These are phyloP conservation scores for Leucogyrophana mollusca DNA, from an alignment of 768 basidiomycete genomes.

Conservation along the genomic window DNA sequence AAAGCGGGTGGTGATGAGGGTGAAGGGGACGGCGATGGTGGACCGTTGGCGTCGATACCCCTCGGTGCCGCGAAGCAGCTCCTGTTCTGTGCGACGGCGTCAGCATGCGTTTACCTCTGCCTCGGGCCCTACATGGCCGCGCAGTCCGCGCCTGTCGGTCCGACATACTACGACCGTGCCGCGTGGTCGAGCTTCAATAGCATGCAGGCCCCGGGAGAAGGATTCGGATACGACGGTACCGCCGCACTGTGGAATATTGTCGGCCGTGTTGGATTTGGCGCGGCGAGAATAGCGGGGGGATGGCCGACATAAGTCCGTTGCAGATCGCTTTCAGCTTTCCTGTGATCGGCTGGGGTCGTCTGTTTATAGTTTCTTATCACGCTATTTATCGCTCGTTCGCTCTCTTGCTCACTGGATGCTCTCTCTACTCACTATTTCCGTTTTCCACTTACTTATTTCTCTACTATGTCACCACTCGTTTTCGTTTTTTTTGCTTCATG, in stretches of 20 bases:
- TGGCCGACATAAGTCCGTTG: slow-evolving; percentile 60
- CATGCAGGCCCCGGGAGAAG: slow-evolving; percentile 68
- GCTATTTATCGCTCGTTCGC: slow-evolving; percentile 14
- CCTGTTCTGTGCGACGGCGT: slow-evolving; percentile 59
- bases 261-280: slow-evolving; percentile 71
- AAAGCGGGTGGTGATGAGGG: slow-evolving; percentile 29
- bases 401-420: neutral
- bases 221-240: slow-evolving; percentile 60
- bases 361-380: slow-evolving; percentile 19
- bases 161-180: slow-evolving; percentile 72
- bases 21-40: slow-evolving; percentile 13
- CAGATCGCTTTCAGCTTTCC: slow-evolving; percentile 3
- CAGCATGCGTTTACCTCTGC: slow-evolving; percentile 59
- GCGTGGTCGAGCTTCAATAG: slow-evolving; percentile 81
- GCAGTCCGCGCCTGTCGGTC: slow-evolving; percentile 52
- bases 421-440: neutral
- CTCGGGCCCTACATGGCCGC: slow-evolving; percentile 58
- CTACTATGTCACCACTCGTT: neutral
- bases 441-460: slow-evolving; percentile 1
- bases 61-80: slow-evolving; percentile 43
- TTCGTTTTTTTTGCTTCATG: neutral
- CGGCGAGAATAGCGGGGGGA: slow-evolving; percentile 71
- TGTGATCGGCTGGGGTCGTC: neutral
- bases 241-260: slow-evolving; percentile 68
- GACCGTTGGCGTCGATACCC: slow-evolving; percentile 24